Evolutionary conservation across 2,329 filamentous ascomycete species (phyloP).

Genomic region (Trichoderma guizhouense): DNA sequence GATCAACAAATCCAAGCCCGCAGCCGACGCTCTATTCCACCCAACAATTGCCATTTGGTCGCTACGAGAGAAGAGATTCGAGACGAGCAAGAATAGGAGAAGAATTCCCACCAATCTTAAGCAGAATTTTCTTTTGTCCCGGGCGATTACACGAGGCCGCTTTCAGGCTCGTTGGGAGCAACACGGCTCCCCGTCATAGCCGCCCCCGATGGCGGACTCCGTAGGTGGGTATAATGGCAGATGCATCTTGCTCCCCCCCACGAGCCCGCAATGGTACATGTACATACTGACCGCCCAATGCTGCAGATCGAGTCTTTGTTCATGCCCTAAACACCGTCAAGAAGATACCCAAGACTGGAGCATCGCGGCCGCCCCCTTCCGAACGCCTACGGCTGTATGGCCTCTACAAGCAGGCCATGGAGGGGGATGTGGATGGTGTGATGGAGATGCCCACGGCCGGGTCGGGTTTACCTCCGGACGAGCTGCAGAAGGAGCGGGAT

Average conservation of each 20-base stretch:
- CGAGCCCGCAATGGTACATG: not conserved
- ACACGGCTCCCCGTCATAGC: conserved; percentile 11
- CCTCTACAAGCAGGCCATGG: conserved; percentile 98
- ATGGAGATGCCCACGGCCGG: conserved; percentile 72
- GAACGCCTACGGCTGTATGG: conserved; percentile 93
- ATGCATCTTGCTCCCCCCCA: not conserved
- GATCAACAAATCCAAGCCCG: not conserved
- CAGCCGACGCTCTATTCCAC: not conserved
- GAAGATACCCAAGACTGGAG: conserved; percentile 91
- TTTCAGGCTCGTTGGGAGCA: conserved; percentile 8
- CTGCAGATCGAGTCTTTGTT: conserved; percentile 90
- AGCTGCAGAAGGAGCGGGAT: conserved; percentile 57
- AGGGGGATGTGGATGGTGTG: conserved; percentile 91
- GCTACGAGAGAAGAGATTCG: not conserved
- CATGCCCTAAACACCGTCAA: conserved; percentile 99
- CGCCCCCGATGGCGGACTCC: conserved; percentile 37
- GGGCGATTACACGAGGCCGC: not conserved
- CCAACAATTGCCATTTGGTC: not conserved
- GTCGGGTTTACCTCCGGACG: conserved; percentile 47
- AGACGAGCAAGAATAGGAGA: not conserved
- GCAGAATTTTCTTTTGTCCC: not conserved
- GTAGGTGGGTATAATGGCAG: conserved; percentile 32
- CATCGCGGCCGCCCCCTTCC: conserved; percentile 77
- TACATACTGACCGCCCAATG: conserved; percentile 15
- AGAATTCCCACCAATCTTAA: not conserved